Evolutionary conservation across 2,329 filamentous ascomycete species (phyloP).

Genomic region (Claviceps cyperi): DNA sequence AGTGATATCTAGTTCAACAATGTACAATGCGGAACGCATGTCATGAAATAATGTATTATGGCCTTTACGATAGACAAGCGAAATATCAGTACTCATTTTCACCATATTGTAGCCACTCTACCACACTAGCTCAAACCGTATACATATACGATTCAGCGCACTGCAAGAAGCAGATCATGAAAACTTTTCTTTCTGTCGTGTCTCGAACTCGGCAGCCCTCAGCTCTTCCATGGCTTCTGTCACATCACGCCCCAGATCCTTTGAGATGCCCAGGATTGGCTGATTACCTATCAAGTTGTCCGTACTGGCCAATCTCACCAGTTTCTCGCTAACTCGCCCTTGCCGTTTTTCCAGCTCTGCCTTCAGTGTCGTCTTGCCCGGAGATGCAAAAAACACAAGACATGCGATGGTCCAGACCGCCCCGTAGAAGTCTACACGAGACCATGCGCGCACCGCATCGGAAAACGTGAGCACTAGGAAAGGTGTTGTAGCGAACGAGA

Average conservation of each 20-base stretch:
- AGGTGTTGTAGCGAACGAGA: constrained; percentile 70
- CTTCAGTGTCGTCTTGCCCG: constrained; percentile 49
- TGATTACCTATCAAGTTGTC: constrained; percentile 42
- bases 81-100: not conserved
- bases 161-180: not conserved
- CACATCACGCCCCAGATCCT: constrained; percentile 60
- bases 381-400: constrained; percentile 66
- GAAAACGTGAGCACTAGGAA: constrained; percentile 70
- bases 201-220: constrained; percentile 55
- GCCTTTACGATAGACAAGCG: not conserved
- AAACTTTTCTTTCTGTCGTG: constrained; percentile 17
- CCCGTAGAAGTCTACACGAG: constrained; percentile 77
- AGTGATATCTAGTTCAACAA: not conserved
- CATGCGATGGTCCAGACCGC: constrained; percentile 50
- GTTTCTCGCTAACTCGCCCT: constrained; percentile 27
- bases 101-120: not conserved
- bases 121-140: not conserved
- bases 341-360: constrained; percentile 44
- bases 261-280: constrained; percentile 63
- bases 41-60: not conserved
- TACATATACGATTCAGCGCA: not conserved
- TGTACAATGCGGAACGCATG: not conserved
- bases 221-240: constrained; percentile 68
- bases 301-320: constrained; percentile 37
- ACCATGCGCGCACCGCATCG: constrained; percentile 63